A percentile compares a stretch with the other conserved stretches of the same genome.
phyloP scores from a whole-genome alignment of 495 filamentous ascomycete species.

The Neurospora intermedia region DNA sequence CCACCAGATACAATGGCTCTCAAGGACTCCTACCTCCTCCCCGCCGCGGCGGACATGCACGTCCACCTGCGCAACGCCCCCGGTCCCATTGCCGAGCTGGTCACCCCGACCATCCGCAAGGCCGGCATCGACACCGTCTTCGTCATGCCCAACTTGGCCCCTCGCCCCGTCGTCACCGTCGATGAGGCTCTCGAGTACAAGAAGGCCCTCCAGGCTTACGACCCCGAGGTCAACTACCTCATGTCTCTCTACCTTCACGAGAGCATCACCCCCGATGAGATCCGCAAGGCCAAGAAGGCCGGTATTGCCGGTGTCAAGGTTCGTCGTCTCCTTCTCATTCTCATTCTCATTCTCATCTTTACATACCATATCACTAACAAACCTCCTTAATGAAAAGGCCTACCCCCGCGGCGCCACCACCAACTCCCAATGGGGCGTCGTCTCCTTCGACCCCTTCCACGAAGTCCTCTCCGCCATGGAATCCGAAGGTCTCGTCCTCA shows the following conservation, averaged over 20 bases:
- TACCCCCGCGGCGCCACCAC: conserved; percentile 56
- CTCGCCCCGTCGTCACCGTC: conserved; percentile 61
- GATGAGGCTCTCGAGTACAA: conserved; percentile 67
- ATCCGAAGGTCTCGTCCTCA: conserved; percentile 42
- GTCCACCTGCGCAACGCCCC: conserved; percentile 59
- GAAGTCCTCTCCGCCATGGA: conserved; percentile 74
- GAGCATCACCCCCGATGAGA: conserved; percentile 65
- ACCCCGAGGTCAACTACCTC: conserved; percentile 64
- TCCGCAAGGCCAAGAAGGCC: conserved; percentile 57
- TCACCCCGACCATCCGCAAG: conserved; percentile 59
- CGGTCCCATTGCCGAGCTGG: conserved; percentile 70
- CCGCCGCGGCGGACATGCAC: conserved; percentile 53
- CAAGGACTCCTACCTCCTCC: conserved; percentile 43
- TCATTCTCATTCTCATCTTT: neutral
- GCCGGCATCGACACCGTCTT: conserved; percentile 56
- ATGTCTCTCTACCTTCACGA: conserved; percentile 78
- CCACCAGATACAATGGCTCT: conserved; percentile 23
- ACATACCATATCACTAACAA: neutral
- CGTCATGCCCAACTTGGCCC: conserved; percentile 56
- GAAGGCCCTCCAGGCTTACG: conserved; percentile 51
- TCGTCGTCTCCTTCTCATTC: conserved; percentile 9
- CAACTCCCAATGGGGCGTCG: conserved; percentile 72
- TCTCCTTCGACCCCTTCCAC: conserved; percentile 54
- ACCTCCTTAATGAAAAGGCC: neutral
- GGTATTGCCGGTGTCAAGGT: conserved; percentile 60